Conservation (phyloP, 1,284 basidiomycete genomes). For the Cystobasidium sp. region DNA sequence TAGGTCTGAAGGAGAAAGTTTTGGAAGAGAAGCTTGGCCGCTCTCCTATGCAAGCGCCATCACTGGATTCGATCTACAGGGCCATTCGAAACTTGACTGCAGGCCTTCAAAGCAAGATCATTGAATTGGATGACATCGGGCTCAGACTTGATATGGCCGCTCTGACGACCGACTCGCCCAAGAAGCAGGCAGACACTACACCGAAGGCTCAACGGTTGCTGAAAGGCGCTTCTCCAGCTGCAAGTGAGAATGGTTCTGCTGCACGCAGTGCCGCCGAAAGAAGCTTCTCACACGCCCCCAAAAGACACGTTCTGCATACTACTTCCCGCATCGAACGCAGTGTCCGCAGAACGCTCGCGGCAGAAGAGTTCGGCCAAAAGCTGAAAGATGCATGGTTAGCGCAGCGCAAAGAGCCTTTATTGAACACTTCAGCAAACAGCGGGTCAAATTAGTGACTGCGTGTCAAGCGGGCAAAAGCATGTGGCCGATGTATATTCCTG, state of each 20-base stretch:
- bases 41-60: slow-evolving; percentile 66
- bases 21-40: slow-evolving; percentile 68
- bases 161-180: slow-evolving; percentile 11
- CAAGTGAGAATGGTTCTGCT: background rate
- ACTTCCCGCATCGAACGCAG: slow-evolving; percentile 11
- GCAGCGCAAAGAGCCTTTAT: slow-evolving; percentile 13
- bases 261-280: background rate
- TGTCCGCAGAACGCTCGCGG: slow-evolving; percentile 18
- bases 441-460: background rate
- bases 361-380: slow-evolving; percentile 28
- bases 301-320: background rate
- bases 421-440: slow-evolving; percentile 14
- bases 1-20: slow-evolving; percentile 71
- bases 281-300: background rate
- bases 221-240: background rate
- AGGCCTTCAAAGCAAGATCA: slow-evolving; percentile 64
- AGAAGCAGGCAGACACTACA: background rate
- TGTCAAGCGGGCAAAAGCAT: background rate
- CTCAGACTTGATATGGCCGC: slow-evolving; percentile 62
- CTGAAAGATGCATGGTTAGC: slow-evolving; percentile 22
- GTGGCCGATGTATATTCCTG: background rate
- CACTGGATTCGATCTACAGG: slow-evolving; percentile 78
- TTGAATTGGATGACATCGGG: slow-evolving; percentile 66
- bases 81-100: slow-evolving; percentile 79
- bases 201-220: background rate